These are phyloP conservation scores for Grifola frondosa DNA, from an alignment of 1,284 basidiomycete genomes.

Conservation along the genomic window DNA sequence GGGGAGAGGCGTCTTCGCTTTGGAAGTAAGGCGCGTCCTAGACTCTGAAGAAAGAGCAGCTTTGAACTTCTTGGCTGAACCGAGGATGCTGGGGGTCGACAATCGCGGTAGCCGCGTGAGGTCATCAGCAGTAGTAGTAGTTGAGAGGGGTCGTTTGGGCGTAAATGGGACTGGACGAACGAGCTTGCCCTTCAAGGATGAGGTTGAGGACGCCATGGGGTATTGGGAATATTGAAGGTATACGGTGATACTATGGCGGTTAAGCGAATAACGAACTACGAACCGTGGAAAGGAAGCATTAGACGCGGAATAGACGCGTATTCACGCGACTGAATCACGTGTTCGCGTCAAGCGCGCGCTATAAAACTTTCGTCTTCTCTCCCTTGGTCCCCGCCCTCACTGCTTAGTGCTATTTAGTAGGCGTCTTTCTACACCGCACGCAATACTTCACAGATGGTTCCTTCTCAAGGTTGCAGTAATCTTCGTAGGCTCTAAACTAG, in stretches of 20 bases:
- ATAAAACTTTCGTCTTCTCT: not conserved
- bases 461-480: no score
- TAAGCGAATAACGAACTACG: not conserved
- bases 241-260: not conserved
- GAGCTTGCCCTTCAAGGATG: slow-evolving; percentile 24
- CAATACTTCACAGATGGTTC: no score
- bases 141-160: slow-evolving; percentile 51
- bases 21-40: slow-evolving; percentile 39
- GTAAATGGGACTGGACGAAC: slow-evolving; percentile 45
- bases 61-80: slow-evolving; percentile 65
- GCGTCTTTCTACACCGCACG: no score
- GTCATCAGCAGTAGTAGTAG: slow-evolving; percentile 23
- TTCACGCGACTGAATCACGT: slow-evolving; percentile 19
- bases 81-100: slow-evolving; percentile 43
- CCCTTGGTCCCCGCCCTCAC: not conserved
- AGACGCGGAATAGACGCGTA: slow-evolving; percentile 11
- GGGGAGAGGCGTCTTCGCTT: slow-evolving; percentile 38
- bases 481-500: no score
- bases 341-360: slow-evolving; percentile 14
- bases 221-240: slow-evolving; percentile 2
- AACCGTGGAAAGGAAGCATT: slow-evolving; percentile 24
- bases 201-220: slow-evolving; percentile 18
- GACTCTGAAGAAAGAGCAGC: slow-evolving; percentile 62
- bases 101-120: slow-evolving; percentile 23
- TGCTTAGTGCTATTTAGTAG: no score